phyloP scores from a whole-genome alignment of 2,329 filamentous ascomycete genomes.

The Claviceps fusiformis region DNA sequence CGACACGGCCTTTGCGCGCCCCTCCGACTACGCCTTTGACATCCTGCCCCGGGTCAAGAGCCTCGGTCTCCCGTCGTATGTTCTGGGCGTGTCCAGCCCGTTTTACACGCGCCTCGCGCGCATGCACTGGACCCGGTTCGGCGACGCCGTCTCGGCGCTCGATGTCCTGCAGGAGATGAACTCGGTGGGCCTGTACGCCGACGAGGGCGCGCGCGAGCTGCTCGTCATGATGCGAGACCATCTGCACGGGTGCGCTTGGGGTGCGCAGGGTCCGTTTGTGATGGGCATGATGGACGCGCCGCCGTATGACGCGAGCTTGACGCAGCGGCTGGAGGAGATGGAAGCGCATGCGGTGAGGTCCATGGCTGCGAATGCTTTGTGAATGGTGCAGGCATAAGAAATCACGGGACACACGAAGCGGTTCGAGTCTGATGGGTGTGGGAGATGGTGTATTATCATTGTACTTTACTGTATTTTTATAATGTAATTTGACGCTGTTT shows the following conservation, averaged over 20 bases:
- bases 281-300: conserved; percentile 24
- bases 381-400: not conserved
- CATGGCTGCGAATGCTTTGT: not conserved
- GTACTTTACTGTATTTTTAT: too few relatives aligned
- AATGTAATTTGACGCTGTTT: too few relatives aligned
- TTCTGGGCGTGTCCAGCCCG: conserved; percentile 55
- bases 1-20: conserved; percentile 39
- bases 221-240: conserved; percentile 19
- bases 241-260: conserved; percentile 21
- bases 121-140: conserved; percentile 46
- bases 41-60: conserved; percentile 55
- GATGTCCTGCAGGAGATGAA: conserved; percentile 53
- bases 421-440: too few relatives aligned
- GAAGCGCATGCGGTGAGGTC: conserved; percentile 8
- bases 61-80: conserved; percentile 55
- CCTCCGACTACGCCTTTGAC: conserved; percentile 45
- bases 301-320: conserved; percentile 18
- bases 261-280: conserved; percentile 24
- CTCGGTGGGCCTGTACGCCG: conserved; percentile 44
- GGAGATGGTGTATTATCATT: too few relatives aligned
- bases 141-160: conserved; percentile 41
- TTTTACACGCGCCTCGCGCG: conserved; percentile 56
- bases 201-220: conserved; percentile 21
- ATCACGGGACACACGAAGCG: too few relatives aligned
- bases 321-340: conserved; percentile 15